Percentiles rank a stretch among this genome's conserved stretches.
phyloP scores from a whole-genome alignment of 306 rosid species.

The Cucumis sativus region Cucumber_9930_V3 NC_026661.2:2065001-2065500 shows the following conservation, averaged over 20 bases:
- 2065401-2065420: not conserved
- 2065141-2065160: not conserved
- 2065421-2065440: not conserved
- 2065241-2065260: not conserved
- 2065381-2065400: not conserved
- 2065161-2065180: not conserved
- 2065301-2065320: not conserved
- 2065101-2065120: not conserved
- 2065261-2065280: not conserved
- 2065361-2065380: not conserved
- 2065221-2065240: not conserved
- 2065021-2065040: not conserved
- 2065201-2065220: not conserved
- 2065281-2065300: not conserved
- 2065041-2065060: not conserved
- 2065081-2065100: not conserved
- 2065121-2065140: not conserved
- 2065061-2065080: not conserved
- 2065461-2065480: conserved; percentile 3
- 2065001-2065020: not conserved
- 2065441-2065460: not conserved
- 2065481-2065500: conserved; percentile 16
- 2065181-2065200: not conserved
- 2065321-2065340: not conserved
- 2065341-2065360: not conserved